Conservation (phyloP, 169 alveolate genomes). For the Cytauxzoon felis region DNA sequence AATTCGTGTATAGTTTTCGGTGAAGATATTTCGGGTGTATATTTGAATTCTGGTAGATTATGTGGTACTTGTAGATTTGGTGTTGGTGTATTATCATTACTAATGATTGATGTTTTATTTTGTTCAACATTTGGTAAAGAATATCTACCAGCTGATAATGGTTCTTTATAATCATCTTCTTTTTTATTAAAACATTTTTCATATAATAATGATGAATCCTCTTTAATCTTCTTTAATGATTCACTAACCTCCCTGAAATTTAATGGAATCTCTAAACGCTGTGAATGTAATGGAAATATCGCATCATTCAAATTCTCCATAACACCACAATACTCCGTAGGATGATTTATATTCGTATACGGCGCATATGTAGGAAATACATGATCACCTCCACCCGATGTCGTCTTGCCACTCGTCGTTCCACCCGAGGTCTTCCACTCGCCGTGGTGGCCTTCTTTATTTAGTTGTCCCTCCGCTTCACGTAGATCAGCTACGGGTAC, state of each 20-base stretch:
- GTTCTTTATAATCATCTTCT: not conserved
- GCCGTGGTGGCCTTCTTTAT: too few species aligned
- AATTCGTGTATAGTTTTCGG: slow-evolving; percentile 42
- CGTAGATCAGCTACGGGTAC: too few species aligned
- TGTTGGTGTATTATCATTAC: not conserved
- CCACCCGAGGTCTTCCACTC: too few species aligned
- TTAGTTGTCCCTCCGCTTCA: too few species aligned
- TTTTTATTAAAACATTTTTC: slow-evolving; percentile 38
- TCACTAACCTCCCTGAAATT: slow-evolving; percentile 31
- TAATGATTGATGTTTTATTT: not conserved
- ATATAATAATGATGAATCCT: slow-evolving; percentile 27
- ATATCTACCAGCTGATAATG: slow-evolving; percentile 36
- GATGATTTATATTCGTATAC: too few species aligned
- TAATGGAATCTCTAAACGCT: too few species aligned
- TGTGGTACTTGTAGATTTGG: not conserved
- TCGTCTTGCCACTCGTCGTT: too few species aligned
- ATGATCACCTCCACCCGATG: too few species aligned
- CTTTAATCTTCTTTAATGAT: slow-evolving; percentile 28
- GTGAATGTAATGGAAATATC: too few species aligned
- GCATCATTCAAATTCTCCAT: too few species aligned
- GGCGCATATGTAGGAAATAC: too few species aligned
- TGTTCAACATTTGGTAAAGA: slow-evolving; percentile 25
- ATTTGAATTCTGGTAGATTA: slow-evolving; percentile 27
- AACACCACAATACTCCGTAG: too few species aligned
- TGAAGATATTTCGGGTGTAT: slow-evolving; percentile 43